Evolutionary conservation across 371 early-diverging fungal genomes (phyloP).

Genomic region (Mortierella polycephala): DNA sequence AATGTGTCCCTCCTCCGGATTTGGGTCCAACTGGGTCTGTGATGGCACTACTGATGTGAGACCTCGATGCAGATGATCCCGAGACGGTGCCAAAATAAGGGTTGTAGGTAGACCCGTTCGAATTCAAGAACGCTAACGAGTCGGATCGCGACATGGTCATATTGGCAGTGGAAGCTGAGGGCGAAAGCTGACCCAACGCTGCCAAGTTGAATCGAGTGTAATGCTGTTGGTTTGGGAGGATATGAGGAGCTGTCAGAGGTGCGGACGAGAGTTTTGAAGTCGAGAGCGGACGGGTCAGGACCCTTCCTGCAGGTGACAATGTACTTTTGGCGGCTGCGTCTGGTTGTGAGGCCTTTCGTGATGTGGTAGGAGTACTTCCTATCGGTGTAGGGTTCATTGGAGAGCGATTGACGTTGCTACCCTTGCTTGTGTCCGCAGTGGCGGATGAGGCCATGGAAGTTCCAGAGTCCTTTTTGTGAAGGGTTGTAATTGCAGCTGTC

Average conservation of each 20-base stretch:
- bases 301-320: conserved; percentile 35
- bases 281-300: conserved; percentile 43
- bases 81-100: conserved; percentile 29
- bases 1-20: background rate
- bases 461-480: conserved; percentile 46
- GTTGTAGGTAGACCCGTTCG: conserved; percentile 20
- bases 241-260: conserved; percentile 31
- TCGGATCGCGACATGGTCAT: conserved; percentile 45
- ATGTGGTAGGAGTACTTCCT: background rate
- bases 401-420: background rate
- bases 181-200: conserved; percentile 46
- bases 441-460: conserved; percentile 25
- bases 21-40: background rate
- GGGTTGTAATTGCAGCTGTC: conserved; percentile 5
- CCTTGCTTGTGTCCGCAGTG: conserved; percentile 4
- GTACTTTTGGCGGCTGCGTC: conserved; percentile 2
- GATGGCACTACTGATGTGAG: too few relatives aligned
- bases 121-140: conserved; percentile 23
- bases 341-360: conserved; percentile 10
- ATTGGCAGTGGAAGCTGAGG: conserved; percentile 27
- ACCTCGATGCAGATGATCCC: background rate
- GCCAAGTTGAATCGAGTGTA: conserved; percentile 50
- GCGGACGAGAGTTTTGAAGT: conserved; percentile 44
- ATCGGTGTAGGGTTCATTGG: background rate
- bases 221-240: conserved; percentile 36